Percentiles rank a stretch among this genome's conserved stretches.
phyloP scores from a whole-genome alignment of 2,329 filamentous ascomycete species.

The Alternaria dauci region DNA sequence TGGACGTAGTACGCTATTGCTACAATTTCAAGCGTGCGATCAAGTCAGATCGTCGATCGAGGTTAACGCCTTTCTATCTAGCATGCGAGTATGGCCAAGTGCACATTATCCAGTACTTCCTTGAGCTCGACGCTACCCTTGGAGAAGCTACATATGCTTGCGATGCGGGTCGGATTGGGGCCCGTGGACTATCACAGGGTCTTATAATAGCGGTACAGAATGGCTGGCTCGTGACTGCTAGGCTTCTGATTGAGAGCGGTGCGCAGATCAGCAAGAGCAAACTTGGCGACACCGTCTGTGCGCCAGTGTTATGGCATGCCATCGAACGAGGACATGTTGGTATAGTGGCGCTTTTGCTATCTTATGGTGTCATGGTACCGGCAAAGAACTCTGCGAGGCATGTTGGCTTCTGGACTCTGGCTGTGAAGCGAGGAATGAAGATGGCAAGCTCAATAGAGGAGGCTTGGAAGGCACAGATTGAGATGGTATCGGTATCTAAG shows the following conservation, averaged over 20 bases:
- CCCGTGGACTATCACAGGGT: background rate
- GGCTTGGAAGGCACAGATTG: background rate
- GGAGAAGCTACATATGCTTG: background rate
- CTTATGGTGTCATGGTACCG: constrained; percentile 1
- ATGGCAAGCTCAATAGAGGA: background rate
- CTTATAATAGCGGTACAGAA: background rate
- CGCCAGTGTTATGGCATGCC: background rate
- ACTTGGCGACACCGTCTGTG: background rate
- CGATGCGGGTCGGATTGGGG: background rate
- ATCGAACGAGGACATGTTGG: background rate
- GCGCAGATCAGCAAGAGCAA: background rate
- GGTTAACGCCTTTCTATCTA: background rate
- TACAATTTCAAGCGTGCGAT: background rate
- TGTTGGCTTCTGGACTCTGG: background rate
- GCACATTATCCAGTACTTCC: background rate
- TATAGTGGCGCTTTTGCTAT: constrained; percentile 1
- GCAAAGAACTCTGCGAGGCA: background rate
- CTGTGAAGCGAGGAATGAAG: background rate
- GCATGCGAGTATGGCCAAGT: background rate
- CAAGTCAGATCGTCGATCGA: background rate
- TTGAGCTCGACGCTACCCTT: background rate
- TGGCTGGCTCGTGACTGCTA: background rate
- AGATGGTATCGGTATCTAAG: background rate
- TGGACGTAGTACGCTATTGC: background rate
- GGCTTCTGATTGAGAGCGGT: background rate